Percentiles rank a stretch among this genome's conserved stretches.
phyloP scores from a whole-genome alignment of 2,329 filamentous ascomycete genomes.

The Exophiala spinifera region DNA sequence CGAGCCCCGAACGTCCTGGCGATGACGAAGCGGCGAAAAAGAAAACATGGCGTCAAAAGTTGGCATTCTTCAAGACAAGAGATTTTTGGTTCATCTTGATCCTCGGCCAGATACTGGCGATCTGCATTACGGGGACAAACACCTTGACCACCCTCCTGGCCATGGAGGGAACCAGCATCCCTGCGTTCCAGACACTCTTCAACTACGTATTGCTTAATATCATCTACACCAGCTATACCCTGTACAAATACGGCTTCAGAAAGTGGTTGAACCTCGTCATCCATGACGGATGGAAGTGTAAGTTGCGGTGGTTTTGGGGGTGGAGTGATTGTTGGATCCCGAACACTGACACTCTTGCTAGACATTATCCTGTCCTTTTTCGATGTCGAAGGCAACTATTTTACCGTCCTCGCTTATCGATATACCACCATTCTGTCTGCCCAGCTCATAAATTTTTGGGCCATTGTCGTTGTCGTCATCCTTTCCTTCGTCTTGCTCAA shows the following conservation, averaged over 20 bases:
- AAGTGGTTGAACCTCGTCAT: constrained; percentile 63
- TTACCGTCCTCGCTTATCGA: constrained; percentile 89
- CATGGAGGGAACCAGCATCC: constrained; percentile 69
- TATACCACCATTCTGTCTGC: constrained; percentile 90
- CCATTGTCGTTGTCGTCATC: constrained; percentile 86
- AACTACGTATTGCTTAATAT: constrained; percentile 83
- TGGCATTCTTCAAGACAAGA: constrained; percentile 72
- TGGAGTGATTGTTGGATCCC: not conserved
- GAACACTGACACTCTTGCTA: constrained; percentile 23
- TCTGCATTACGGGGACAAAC: constrained; percentile 90
- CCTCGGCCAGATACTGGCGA: constrained; percentile 77
- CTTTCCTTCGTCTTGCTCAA: constrained; percentile 77
- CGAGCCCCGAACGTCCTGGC: constrained; percentile 30
- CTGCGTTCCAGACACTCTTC: constrained; percentile 93
- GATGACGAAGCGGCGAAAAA: constrained; percentile 41
- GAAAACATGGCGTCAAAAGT: constrained; percentile 43
- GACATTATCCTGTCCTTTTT: constrained; percentile 85
- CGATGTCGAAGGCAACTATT: constrained; percentile 97
- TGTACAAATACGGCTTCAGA: constrained; percentile 74
- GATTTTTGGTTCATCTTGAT: constrained; percentile 85
- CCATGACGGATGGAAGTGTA: constrained; percentile 81
- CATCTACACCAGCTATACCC: constrained; percentile 75
- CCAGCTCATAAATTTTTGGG: constrained; percentile 98
- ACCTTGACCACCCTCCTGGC: constrained; percentile 79
- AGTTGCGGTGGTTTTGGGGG: constrained; percentile 12